Base-by-base conservation (phyloP, 306 rosid species). In the Vigna unguiculata region DNA sequence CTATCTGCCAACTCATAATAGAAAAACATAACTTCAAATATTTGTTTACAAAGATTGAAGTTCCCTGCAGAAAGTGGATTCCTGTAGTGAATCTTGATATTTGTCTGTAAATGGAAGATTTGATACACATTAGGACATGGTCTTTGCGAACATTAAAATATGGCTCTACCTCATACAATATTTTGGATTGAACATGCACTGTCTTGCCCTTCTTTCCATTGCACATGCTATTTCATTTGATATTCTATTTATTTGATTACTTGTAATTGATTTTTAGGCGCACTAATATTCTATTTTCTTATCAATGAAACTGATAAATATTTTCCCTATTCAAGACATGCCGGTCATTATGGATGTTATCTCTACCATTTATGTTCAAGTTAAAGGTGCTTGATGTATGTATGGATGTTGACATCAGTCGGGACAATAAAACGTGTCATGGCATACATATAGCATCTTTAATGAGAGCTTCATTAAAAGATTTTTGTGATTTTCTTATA, bases 1-100 rank as follows among this genome's bases (percentile, higher is more conserved):
- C 34, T 59, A 11, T 34, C 38, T 46, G 22, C 30, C 30, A 30
- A 71, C 12, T 41, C 21, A 10, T 17, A 17, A 63, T 28, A 14
- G 22, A 52, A 21, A 12, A 28, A 53, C 66, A 43, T 30, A 46
- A 55, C 6, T 52, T 53, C 45, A 30, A 25, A 34, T 63, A 54
- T 63, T 40, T 4, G 15, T 72, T 71, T 63, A 8, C 28, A 43
- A 43, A 72, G 7, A 22, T 36, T 16, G 41, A 40, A 24, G 78
- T 71, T 21, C 43, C 58, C 66, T 62, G 40, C 30, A 25, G 59
- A 62, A 52, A 30, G 11, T 51, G 73, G 83, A 49, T 71, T 38
- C 19, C 41, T 61, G 9, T 7, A 38, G 41, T 45, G 22, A 60
- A 58, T 21, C 16, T 55, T 45, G 46, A 55, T 40, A 45, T 72